These are phyloP conservation scores for Hylodesmum podocarpum DNA, from an alignment of 306 rosid genomes.

Conservation along the genomic window DNA sequence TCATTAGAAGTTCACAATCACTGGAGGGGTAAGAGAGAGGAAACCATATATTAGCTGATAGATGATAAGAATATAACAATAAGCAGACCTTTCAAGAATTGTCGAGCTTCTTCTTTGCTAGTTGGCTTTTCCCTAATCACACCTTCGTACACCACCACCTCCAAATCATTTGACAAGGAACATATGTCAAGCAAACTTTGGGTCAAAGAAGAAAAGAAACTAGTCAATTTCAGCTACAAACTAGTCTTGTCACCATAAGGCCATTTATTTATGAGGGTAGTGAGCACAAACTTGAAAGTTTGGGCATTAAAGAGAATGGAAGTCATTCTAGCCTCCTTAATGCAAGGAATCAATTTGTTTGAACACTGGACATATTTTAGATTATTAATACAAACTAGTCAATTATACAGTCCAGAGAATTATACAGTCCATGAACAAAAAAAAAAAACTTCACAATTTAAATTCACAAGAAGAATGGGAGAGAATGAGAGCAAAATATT, in stretches of 20 bases:
- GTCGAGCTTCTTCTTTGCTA: slow-evolving; percentile 84
- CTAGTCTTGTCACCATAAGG: slow-evolving; percentile 52
- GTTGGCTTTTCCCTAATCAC: slow-evolving; percentile 91
- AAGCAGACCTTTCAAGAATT: slow-evolving; percentile 78
- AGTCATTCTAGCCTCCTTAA: slow-evolving; percentile 22
- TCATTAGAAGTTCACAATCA: slow-evolving; percentile 7
- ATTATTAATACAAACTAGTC: slow-evolving; percentile 12
- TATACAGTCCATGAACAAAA: neutral
- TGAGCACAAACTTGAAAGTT: slow-evolving; percentile 13
- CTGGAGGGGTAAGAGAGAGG: neutral
- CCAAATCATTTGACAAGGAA: slow-evolving; percentile 60
- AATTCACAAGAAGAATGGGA: slow-evolving; percentile 6
- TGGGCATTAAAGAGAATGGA: slow-evolving; percentile 13
- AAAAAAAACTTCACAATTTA: slow-evolving; percentile 3
- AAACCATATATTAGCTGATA: slow-evolving; percentile 4
- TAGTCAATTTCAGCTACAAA: slow-evolving; percentile 11
- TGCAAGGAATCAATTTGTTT: slow-evolving; percentile 23
- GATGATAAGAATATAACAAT: slow-evolving; percentile 6
- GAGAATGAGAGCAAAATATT: neutral
- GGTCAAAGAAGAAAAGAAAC: slow-evolving; percentile 6
- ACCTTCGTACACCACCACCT: slow-evolving; percentile 99
- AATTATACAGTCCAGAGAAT: too few relatives aligned
- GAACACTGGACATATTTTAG: slow-evolving; percentile 4
- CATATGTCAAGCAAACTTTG: slow-evolving; percentile 38
- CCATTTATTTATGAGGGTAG: slow-evolving; percentile 61